A percentile compares a stretch with the other conserved stretches of the same genome.
Conservation (phyloP, 768 basidiomycete genomes). For the Mycena chlorophos region DNA sequence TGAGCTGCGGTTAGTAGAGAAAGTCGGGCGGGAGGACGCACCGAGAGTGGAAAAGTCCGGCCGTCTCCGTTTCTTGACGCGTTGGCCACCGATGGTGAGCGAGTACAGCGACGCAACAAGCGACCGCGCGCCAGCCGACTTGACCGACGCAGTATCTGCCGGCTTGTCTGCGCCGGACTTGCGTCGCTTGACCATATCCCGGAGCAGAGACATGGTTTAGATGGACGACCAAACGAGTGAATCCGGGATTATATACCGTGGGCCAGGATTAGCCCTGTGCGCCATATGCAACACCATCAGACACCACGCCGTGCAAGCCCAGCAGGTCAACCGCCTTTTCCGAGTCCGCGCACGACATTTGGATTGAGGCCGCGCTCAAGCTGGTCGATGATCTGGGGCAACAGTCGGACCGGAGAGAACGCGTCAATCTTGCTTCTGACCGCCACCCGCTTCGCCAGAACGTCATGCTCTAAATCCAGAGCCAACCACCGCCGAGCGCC, state of each 20-base stretch:
- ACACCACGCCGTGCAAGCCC: no score
- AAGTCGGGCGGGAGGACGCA: not conserved
- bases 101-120: conserved; percentile 20
- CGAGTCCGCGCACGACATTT: no score
- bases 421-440: no score
- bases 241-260: not conserved
- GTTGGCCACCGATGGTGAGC: conserved; percentile 18
- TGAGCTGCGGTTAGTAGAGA: not conserved
- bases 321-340: no score
- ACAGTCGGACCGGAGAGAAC: no score
- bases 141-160: conserved; percentile 16
- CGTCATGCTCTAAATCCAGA: no score
- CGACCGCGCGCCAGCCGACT: conserved; percentile 21
- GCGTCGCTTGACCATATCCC: conserved; percentile 18
- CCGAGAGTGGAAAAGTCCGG: conserved; percentile 19
- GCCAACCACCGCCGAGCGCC: no score
- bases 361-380: no score
- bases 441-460: no score
- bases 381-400: no score
- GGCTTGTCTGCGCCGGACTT: conserved; percentile 11
- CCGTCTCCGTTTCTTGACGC: conserved; percentile 17
- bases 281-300: no score
- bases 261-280: no score
- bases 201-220: conserved; percentile 21
- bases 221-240: not conserved